Base-by-base conservation (phyloP, 352 stramenopile species). In the Phytophthora pinifolia region DNA sequence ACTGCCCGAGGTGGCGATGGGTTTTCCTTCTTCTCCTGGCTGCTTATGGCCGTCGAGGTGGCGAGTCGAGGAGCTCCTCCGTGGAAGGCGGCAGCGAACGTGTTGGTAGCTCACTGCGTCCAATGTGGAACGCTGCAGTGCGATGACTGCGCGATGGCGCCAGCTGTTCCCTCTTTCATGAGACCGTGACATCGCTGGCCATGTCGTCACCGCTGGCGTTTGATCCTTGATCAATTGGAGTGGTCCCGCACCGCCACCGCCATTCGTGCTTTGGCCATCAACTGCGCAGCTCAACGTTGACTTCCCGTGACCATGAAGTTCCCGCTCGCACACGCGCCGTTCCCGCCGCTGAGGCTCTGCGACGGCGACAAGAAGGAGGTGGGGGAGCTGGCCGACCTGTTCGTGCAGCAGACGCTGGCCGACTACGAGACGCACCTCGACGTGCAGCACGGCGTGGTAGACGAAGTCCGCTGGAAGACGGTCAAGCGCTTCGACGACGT, bases 401-500 rank as follows among this genome's bases (percentile, higher is more conserved):
- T 79, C 36, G 59, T 79, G 47, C 47, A 51, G 34, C 65, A 74
- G 14, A 74, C 62, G 37, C 15, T 65, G 22, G 32, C 14, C n/a
- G 62, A 76, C 45, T 74, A 70, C 32, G 70, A 79, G 46, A 52
- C 35, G 6, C 65, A 74, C 38, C 25, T 62, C 20, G 34, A 47
- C 34, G 20, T 49, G 25, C 41, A 61, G 25, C 57, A 47, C 43
- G 58, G 54, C 20, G 25, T 59, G 15, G 59, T 78, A 5, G 60
- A 79, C 32, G 59, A 70, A 25, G 30, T 42, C n/a, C 44, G 43
- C 14, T 78, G 69, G 69, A 78, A 75, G 36, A 59, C 59, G 60
- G 56, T 73, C 46, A 75, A 73, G 50, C 59, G 53, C 10, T 68
- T 72, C 45, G 66, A 74, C 27, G 48, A 60, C 33, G 54, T 79